These are phyloP conservation scores for Fusarium stilboides DNA, from an alignment of 2,329 filamentous ascomycete genomes.

Conservation along the genomic window DNA sequence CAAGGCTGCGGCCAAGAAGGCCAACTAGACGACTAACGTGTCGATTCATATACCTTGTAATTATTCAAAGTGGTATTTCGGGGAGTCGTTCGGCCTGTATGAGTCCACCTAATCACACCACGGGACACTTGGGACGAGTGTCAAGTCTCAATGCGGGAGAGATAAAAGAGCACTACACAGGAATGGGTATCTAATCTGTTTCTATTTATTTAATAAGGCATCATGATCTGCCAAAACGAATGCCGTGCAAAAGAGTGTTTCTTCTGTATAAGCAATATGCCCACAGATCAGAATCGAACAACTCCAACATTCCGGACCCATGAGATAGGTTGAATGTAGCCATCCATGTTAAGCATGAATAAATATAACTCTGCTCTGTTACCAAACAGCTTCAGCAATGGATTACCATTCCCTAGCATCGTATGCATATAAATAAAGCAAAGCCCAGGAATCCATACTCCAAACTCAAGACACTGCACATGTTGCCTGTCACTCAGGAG, in stretches of 20 bases:
- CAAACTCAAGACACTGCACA: conserved; percentile 25
- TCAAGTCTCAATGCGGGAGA: conserved; percentile 26
- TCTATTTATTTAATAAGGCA: conserved; percentile 55
- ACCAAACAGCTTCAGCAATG: conserved; percentile 33
- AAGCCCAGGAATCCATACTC: conserved; percentile 37
- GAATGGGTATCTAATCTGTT: conserved; percentile 55
- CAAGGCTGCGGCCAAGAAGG: conserved; percentile 88
- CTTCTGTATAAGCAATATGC: conserved; percentile 50
- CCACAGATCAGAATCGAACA: conserved; percentile 51
- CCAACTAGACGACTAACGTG: conserved; percentile 69
- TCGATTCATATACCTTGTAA: conserved; percentile 44
- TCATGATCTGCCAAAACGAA: conserved; percentile 40
- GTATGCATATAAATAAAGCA: conserved; percentile 44
- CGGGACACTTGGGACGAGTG: conserved; percentile 6
- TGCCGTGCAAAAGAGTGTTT: conserved; percentile 49
- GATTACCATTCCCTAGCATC: conserved; percentile 24
- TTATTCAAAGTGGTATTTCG: conserved; percentile 36
- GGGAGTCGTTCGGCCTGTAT: conserved; percentile 25
- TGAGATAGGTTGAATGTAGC: conserved; percentile 40
- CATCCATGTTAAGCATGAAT: conserved; percentile 31
- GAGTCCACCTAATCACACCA: conserved; percentile 39
- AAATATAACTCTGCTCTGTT: conserved; percentile 26
- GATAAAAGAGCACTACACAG: conserved; percentile 38
- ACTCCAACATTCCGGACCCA: conserved; percentile 45
- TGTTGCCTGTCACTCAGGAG: conserved; percentile 13